Base-by-base conservation (phyloP, 2,329 filamentous ascomycete species). In the Ophiostoma sp. region DNA sequence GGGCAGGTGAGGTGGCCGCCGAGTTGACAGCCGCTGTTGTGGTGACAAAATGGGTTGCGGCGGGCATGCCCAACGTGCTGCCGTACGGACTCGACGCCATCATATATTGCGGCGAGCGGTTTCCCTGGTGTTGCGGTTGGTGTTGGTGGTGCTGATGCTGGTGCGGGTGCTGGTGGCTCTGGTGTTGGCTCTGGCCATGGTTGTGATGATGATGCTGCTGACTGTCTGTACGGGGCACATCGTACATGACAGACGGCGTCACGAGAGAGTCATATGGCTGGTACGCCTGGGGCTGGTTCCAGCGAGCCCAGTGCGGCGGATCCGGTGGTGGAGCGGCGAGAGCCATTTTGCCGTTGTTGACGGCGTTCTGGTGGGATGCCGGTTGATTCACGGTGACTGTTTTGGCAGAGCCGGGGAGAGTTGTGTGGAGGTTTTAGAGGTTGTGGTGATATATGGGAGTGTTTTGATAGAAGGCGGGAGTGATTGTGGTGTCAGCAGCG, bases 261-360 rank as follows among this genome's bases (percentile, higher is more conserved):
- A 33, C 39, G n/a, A 67, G n/a, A 3, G 23, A 27, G 2, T 68
- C 48, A 6, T 71, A 68, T 2, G 41, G 65, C 27, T 54, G 66
- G 73, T 74, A 64, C 8, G 76, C 73, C 62, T 79, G 79, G 64
- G 85, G 81, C 60, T 86, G 84, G 71, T 83, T 78, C 83, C 85
- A 87, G 74, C 84, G 84, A 75, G 80, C 83, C 87, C 86, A 89
- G 78, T 78, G 80, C 69, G 81, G 79, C 73, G 80, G 75, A 66
- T 79, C 79, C 72, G 81, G 77, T 70, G 81, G 76, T 75, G 83
- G 81, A 76, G 81, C 78, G 70, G 82, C 80, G 75, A 85, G 80
- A 74, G 83, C 82, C 83, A 87, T 80, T 76, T 80, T 77, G 67
- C 75, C 76, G 75, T 76, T 71, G 73, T 72, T 69, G 69, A 70